These are phyloP conservation scores for Quercus glauca DNA, from an alignment of 306 rosid species.

Conservation along the genomic window DNA sequence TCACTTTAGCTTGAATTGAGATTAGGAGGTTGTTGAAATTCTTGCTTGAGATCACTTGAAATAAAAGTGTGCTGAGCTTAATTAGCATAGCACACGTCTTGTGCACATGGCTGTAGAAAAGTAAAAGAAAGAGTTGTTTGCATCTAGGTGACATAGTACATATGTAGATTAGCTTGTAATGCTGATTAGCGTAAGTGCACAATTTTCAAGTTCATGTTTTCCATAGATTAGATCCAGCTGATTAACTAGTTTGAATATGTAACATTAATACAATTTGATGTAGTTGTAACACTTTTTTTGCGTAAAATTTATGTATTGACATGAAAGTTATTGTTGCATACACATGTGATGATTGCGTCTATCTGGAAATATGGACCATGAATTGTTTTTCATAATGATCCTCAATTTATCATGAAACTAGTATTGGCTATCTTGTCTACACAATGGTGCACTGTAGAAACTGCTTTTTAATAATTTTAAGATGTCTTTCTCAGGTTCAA, in stretches of 20 bases:
- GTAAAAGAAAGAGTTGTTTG: background rate
- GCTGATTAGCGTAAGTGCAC: too few species aligned
- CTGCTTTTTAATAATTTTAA: constrained; percentile 17
- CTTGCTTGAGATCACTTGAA: background rate
- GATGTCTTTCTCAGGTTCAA: constrained; percentile 62
- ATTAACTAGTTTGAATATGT: constrained; percentile 2
- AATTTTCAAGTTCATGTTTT: too few species aligned
- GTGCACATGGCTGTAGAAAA: background rate
- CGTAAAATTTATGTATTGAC: background rate
- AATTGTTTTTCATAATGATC: background rate
- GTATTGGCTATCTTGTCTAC: constrained; percentile 11
- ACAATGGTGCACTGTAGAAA: constrained; percentile 2
- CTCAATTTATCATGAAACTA: constrained; percentile 2
- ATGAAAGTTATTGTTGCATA: constrained; percentile 8
- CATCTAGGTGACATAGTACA: too few species aligned
- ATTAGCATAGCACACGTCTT: background rate
- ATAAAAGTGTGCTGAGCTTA: background rate
- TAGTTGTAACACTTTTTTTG: constrained; percentile 6
- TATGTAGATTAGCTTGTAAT: too few species aligned
- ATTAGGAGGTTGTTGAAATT: background rate
- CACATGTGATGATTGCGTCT: background rate
- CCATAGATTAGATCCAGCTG: constrained; percentile 10
- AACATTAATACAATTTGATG: constrained; percentile 16
- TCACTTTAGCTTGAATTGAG: background rate
- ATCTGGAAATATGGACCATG: constrained; percentile 1